Evolutionary conservation across 1,284 basidiomycete species (phyloP).

Genomic region (Naganishia liquefaciens): DNA sequence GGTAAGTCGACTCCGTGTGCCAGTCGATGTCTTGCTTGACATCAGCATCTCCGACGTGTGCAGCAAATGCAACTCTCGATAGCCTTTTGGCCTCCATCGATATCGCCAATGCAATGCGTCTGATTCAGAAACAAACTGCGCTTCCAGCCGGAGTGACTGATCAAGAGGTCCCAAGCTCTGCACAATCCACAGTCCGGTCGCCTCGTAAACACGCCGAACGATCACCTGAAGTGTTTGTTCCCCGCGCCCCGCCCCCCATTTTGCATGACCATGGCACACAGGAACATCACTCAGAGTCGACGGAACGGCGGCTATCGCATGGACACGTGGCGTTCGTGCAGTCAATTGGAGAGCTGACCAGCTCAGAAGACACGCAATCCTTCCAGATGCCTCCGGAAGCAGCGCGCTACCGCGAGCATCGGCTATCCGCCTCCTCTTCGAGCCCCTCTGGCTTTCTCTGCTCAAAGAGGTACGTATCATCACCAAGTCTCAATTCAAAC

Average conservation of each 20-base stretch:
- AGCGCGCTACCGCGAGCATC: background rate
- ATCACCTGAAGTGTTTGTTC: conserved; percentile 15
- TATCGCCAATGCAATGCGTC: conserved; percentile 30
- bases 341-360: conserved; percentile 1
- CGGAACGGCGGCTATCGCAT: background rate
- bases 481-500: background rate
- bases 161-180: background rate
- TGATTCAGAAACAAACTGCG: conserved; percentile 25
- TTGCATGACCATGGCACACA: background rate
- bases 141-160: conserved; percentile 5
- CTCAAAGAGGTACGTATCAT: background rate
- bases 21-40: no score
- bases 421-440: conserved; percentile 8
- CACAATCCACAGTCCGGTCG: background rate
- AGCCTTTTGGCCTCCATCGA: conserved; percentile 23
- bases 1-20: conserved; percentile 1
- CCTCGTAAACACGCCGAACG: background rate
- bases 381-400: background rate
- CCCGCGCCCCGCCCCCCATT: conserved; percentile 22
- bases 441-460: conserved; percentile 7
- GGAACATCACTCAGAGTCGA: background rate
- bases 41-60: background rate
- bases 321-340: conserved; percentile 25
- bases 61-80: conserved; percentile 1
- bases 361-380: conserved; percentile 18